A percentile compares a stretch with the other conserved stretches of the same genome.
These are phyloP conservation scores for Knufia petricola DNA, from an alignment of 2,329 filamentous ascomycete species.

Conservation along the genomic window DNA sequence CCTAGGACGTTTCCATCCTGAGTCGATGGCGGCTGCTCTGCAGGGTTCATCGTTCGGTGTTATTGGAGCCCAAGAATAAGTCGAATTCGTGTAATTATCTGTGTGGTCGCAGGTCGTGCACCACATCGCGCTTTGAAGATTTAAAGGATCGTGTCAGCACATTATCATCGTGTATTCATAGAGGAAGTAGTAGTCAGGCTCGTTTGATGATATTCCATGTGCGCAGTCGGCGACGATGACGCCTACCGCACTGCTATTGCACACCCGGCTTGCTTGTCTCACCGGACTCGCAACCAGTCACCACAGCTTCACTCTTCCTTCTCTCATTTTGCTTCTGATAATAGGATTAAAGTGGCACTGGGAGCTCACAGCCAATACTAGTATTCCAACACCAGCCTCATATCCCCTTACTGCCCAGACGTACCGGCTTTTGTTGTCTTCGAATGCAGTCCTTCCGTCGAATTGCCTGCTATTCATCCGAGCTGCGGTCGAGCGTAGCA, in stretches of 20 bases:
- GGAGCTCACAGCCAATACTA: no score
- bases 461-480: no score
- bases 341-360: no score
- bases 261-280: no score
- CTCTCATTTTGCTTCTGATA: no score
- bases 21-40: slow-evolving; percentile 17
- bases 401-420: no score
- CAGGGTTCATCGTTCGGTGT: slow-evolving; percentile 2
- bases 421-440: no score
- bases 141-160: neutral
- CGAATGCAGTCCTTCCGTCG: no score
- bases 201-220: neutral
- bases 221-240: neutral
- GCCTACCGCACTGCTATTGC: neutral
- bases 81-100: neutral
- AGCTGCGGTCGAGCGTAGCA: no score
- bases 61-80: neutral
- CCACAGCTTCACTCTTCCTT: no score
- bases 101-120: neutral
- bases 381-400: no score
- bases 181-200: neutral
- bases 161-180: neutral
- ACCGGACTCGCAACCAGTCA: no score
- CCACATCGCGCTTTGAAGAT: slow-evolving; percentile 5
- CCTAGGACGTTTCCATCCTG: slow-evolving; percentile 19